A percentile compares a stretch with the other conserved stretches of the same genome.
Evolutionary conservation across 768 basidiomycete genomes (phyloP).

Genomic region (Boletus barrowsii): DNA sequence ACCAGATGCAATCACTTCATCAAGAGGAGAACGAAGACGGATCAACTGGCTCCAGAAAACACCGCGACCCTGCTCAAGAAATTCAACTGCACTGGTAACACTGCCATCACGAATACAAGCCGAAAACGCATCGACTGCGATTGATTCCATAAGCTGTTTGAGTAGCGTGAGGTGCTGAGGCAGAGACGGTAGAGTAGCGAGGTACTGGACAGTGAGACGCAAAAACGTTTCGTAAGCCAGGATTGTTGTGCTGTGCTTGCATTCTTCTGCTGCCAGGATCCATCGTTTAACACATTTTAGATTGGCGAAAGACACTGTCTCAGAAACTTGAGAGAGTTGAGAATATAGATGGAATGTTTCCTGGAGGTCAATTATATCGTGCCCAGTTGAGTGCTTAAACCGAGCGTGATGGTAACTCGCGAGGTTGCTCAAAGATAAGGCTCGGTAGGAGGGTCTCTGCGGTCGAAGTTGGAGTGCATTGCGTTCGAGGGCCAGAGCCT

Average conservation of each 20-base stretch:
- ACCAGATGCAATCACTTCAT: not conserved
- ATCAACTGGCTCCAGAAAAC: not conserved
- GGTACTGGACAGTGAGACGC: not conserved
- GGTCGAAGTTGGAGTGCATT: not conserved
- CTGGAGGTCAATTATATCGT: too few species aligned
- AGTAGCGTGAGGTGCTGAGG: not conserved
- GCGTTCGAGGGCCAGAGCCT: not conserved
- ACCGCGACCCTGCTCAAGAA: conserved; percentile 12
- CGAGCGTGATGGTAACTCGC: not conserved
- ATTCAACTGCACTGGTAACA: conserved; percentile 24
- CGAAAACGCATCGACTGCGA: conserved; percentile 3
- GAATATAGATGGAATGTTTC: too few species aligned
- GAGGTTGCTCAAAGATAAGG: not conserved
- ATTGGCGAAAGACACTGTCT: not conserved
- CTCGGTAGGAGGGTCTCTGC: not conserved
- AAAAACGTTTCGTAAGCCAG: conserved; percentile 12
- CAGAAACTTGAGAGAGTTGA: not conserved
- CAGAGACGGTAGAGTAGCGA: not conserved
- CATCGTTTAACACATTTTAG: not conserved
- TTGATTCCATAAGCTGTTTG: conserved; percentile 1
- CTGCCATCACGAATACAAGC: conserved; percentile 9
- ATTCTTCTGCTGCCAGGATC: conserved; percentile 3
- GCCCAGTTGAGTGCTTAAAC: not conserved
- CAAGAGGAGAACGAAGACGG: conserved; percentile 14
- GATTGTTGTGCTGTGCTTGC: conserved; percentile 2